Conservation (phyloP, 73 alveolate genomes). For the Stentor coeruleus region DNA sequence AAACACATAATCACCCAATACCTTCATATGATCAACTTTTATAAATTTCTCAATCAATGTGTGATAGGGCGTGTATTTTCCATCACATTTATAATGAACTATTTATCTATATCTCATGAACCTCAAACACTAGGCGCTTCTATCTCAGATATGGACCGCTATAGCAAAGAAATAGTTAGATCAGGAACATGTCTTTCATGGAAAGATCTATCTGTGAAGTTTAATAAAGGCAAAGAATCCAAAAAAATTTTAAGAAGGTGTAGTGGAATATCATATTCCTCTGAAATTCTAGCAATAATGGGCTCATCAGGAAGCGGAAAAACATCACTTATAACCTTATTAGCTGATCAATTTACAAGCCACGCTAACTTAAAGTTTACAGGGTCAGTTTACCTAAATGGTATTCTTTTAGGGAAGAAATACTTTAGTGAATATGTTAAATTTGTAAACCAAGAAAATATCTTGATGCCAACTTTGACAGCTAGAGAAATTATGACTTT, state of each 20-base stretch:
- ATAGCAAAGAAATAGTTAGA: too few species aligned
- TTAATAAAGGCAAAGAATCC: background rate
- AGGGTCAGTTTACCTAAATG: background rate
- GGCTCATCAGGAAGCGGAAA: slow-evolving; percentile 58
- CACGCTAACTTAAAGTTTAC: background rate
- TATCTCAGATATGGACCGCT: too few species aligned
- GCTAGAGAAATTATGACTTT: slow-evolving; percentile 34
- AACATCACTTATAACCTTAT: slow-evolving; percentile 33
- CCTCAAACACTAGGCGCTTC: too few species aligned
- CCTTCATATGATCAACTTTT: too few species aligned
- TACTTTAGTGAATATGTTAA: slow-evolving; percentile 25
- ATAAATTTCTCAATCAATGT: too few species aligned
- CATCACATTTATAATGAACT: too few species aligned
- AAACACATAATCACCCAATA: too few species aligned
- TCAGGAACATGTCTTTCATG: too few species aligned
- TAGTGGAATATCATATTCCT: slow-evolving; percentile 38
- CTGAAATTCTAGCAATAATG: slow-evolving; percentile 34
- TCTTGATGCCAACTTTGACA: slow-evolving; percentile 22
- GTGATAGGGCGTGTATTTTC: too few species aligned
- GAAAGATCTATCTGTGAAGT: background rate
- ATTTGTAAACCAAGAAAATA: slow-evolving; percentile 34
- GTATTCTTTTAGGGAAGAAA: background rate
- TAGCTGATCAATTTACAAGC: slow-evolving; percentile 27
- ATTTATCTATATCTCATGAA: too few species aligned
- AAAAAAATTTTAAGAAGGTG: background rate